A percentile compares a stretch with the other conserved stretches of the same genome.
phyloP scores from a whole-genome alignment of 352 stramenopile species.

The Phytophthora melonis region DNA sequence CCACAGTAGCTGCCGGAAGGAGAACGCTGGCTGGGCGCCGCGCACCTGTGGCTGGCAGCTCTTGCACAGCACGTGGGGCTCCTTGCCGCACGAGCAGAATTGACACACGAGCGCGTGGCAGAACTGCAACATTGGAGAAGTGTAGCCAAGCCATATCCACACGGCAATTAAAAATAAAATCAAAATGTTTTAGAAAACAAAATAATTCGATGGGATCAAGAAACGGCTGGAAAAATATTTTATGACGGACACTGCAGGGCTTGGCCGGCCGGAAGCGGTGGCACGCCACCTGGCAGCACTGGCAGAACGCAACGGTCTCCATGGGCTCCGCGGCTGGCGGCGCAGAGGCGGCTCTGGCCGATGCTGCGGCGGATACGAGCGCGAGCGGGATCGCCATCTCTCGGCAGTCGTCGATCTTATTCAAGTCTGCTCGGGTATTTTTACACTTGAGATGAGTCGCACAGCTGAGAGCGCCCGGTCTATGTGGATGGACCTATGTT shows the following conservation, averaged over 20 bases:
- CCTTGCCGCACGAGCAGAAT: conserved; percentile 52
- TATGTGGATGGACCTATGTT: conserved; percentile 14
- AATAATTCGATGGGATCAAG: conserved; percentile 9
- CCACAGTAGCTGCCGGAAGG: conserved; percentile 57
- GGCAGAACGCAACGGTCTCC: conserved; percentile 34
- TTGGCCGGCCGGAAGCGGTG: conserved; percentile 50
- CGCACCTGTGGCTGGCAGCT: conserved; percentile 54
- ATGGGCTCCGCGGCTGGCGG: conserved; percentile 2
- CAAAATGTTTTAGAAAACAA: conserved; percentile 5
- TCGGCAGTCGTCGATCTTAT: conserved; percentile 31
- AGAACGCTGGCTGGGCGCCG: conserved; percentile 47
- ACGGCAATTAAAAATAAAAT: conserved; percentile 15
- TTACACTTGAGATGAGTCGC: conserved; percentile 28
- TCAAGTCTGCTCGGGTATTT: conserved; percentile 24
- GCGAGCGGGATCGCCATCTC: conserved; percentile 20
- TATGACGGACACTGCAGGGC: conserved; percentile 49
- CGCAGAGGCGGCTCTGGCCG: conserved; percentile 4
- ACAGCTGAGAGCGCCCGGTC: not conserved
- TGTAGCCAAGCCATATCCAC: conserved; percentile 12
- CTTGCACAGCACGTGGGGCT: conserved; percentile 47
- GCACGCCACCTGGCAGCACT: conserved; percentile 54
- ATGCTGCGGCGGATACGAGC: conserved; percentile 5
- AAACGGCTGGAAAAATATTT: conserved; percentile 14
- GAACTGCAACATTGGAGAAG: conserved; percentile 25
- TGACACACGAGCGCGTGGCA: conserved; percentile 50